These are phyloP conservation scores for Tubosaeta sp. DNA, from an alignment of 768 basidiomycete genomes.

Conservation along the genomic window DNA sequence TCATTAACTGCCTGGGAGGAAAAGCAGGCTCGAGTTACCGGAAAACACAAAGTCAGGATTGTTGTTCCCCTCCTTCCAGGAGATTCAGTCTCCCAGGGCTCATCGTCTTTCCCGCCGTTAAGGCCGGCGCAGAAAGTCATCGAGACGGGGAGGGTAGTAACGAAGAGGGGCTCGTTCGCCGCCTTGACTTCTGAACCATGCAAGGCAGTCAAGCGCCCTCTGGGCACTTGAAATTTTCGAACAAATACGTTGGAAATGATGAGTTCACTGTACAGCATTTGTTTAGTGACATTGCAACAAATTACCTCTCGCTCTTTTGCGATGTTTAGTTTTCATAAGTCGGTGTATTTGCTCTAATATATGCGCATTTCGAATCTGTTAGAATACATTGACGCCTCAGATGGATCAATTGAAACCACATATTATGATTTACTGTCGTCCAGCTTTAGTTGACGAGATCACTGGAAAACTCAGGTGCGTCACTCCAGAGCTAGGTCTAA, in stretches of 20 bases:
- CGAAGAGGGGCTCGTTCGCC: conserved; percentile 6
- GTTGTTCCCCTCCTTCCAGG: conserved; percentile 13
- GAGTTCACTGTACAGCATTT: no score
- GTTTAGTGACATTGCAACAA: no score
- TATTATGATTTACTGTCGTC: no score
- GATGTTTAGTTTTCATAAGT: no score
- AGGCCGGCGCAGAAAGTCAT: background rate
- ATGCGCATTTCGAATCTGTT: no score
- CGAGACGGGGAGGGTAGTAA: background rate
- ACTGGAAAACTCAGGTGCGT: no score
- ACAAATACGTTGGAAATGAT: background rate
- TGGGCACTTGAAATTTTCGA: conserved; percentile 6
- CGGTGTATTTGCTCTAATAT: no score
- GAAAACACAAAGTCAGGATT: conserved; percentile 17
- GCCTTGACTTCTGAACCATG: conserved; percentile 4
- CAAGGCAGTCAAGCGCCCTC: conserved; percentile 18
- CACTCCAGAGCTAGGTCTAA: no score
- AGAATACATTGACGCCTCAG: no score
- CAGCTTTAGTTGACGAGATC: no score
- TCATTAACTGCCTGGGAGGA: conserved; percentile 23
- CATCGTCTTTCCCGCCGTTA: background rate
- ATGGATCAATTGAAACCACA: no score
- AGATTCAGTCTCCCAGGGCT: background rate
- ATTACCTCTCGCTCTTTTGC: no score
- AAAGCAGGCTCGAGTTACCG: conserved; percentile 2